phyloP scores from a whole-genome alignment of 1,284 basidiomycete genomes.

The Boletus mariae region DNA sequence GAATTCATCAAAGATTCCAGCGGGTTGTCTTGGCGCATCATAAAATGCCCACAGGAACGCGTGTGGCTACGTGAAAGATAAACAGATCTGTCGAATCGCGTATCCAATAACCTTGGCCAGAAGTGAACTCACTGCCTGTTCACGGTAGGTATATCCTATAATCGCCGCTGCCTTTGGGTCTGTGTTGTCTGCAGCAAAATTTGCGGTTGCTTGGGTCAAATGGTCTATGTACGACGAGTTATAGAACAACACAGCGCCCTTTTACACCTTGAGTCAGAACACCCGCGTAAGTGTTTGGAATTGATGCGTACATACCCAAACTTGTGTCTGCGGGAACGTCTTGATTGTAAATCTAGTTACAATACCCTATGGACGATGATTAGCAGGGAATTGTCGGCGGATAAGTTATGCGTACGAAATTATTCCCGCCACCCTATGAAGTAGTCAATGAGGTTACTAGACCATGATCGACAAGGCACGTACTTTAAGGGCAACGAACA shows the following conservation, averaged over 20 bases:
- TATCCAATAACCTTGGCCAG: background rate
- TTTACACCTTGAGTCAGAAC: background rate
- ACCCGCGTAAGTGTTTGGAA: background rate
- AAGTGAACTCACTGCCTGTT: conserved; percentile 15
- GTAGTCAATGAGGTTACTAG: background rate
- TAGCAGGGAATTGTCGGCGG: background rate
- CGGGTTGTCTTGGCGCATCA: conserved; percentile 46
- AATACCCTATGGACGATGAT: conserved; percentile 29
- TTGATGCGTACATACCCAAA: conserved; percentile 46
- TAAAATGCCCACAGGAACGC: conserved; percentile 47
- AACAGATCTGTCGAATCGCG: background rate
- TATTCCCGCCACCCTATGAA: background rate
- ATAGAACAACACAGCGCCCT: conserved; percentile 55
- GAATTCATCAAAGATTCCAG: conserved; percentile 48
- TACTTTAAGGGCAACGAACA: too few species aligned
- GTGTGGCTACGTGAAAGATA: conserved; percentile 27
- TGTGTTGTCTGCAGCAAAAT: conserved; percentile 44
- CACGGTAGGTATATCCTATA: conserved; percentile 13
- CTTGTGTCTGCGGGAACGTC: conserved; percentile 48
- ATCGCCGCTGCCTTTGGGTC: conserved; percentile 61
- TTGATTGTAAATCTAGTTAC: conserved; percentile 39
- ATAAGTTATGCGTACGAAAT: background rate
- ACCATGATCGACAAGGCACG: too few species aligned
- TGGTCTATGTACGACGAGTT: conserved; percentile 21
- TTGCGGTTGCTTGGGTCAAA: conserved; percentile 39